phyloP scores from a whole-genome alignment of 1,284 basidiomycete species.

The Pseudozyma flocculosa region DNA sequence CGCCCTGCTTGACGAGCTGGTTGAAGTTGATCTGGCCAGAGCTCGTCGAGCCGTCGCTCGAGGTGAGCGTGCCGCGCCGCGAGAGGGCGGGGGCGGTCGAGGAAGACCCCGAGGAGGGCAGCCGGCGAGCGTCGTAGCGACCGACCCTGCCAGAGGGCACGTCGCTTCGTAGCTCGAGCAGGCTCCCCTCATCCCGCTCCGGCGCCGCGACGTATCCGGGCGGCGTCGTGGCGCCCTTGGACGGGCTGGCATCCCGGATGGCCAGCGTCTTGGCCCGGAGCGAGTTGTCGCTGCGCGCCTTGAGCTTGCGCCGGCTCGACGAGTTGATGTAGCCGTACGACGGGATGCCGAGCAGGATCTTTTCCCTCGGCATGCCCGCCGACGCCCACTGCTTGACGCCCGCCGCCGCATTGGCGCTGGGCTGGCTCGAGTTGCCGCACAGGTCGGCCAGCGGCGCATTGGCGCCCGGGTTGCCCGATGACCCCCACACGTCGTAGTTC shows the following conservation, averaged over 20 bases:
- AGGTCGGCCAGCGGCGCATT: conserved; percentile 50
- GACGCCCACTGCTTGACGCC: conserved; percentile 43
- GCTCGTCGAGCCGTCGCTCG: conserved; percentile 9
- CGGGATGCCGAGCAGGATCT: conserved; percentile 48
- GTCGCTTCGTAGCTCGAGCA: not conserved
- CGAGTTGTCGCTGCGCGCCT: conserved; percentile 1
- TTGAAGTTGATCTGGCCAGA: conserved; percentile 46
- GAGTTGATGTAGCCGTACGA: conserved; percentile 46
- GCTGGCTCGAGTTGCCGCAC: conserved; percentile 46
- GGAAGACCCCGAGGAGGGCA: not conserved
- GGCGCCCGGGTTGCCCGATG: conserved; percentile 27
- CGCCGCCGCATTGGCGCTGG: conserved; percentile 37
- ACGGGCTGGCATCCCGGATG: not conserved
- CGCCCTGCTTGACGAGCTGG: conserved; percentile 30
- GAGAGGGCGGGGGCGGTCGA: not conserved
- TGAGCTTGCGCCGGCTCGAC: conserved; percentile 12
- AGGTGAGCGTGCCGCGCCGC: conserved; percentile 18
- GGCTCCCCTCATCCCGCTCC: no score
- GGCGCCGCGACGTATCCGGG: not conserved
- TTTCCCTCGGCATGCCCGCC: conserved; percentile 47
- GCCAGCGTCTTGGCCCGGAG: not conserved
- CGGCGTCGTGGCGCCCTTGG: not conserved
- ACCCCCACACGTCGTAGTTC: conserved; percentile 54
- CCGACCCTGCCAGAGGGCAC: conserved; percentile 2
- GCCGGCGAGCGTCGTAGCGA: conserved; percentile 1